Conservation (phyloP, 202 grass and related monocot genomes). For the Hordeum pubiflorum region DNA sequence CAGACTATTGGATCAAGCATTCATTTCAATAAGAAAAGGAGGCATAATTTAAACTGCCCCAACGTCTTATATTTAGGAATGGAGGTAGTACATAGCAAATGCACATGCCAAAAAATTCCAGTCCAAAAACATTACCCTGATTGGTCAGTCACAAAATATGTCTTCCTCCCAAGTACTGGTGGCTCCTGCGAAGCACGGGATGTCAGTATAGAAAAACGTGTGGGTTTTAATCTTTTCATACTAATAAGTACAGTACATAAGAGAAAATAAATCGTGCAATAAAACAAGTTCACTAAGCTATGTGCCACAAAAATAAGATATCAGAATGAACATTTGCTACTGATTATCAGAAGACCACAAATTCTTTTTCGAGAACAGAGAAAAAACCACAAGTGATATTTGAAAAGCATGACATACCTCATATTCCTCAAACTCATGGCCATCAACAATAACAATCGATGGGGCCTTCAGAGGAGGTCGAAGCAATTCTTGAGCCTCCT, state of each 20-base stretch:
- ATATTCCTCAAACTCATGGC: constrained; percentile 95
- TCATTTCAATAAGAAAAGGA: neutral
- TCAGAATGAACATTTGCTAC: neutral
- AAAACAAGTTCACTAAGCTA: neutral
- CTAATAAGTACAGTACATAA: neutral
- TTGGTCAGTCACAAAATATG: constrained; percentile 63
- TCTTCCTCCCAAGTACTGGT: constrained; percentile 83
- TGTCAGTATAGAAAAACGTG: constrained; percentile 21
- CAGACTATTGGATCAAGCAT: neutral
- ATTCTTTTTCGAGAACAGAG: neutral
- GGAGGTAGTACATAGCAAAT: neutral
- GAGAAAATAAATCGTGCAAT: neutral
- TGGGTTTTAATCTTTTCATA: constrained; percentile 6
- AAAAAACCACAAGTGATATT: neutral
- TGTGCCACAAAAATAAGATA: constrained; percentile 5
- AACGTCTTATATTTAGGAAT: too few relatives aligned
- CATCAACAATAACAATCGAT: constrained; percentile 63
- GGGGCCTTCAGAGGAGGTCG: constrained; percentile 76
- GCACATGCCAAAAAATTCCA: neutral
- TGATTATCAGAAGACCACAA: neutral
- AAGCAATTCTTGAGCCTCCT: constrained; percentile 90
- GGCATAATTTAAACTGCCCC: neutral
- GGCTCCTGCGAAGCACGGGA: constrained; percentile 61
- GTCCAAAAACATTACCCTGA: constrained; percentile 51
- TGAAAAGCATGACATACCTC: constrained; percentile 46